Base-by-base conservation (phyloP, 768 basidiomycete genomes). In the Leucocoprinus birnbaumii region DNA sequence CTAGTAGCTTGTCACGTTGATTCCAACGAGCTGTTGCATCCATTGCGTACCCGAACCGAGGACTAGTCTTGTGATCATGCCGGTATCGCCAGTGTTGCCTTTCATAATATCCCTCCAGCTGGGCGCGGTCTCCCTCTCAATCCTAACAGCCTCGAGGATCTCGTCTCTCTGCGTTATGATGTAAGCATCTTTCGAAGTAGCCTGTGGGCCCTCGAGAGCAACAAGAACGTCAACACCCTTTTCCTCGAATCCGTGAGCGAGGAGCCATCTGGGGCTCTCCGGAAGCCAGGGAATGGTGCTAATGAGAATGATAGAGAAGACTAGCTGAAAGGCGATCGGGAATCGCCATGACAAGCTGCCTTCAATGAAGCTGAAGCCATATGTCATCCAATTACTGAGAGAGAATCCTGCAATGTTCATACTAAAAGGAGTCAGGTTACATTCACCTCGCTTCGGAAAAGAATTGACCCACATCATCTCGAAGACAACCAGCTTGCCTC, bases 1-100 rank as follows among this genome's bases (percentile, higher is more conserved):
- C 77, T 80, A 80, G 63, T 80, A 80, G 59, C 77, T 78, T 1
- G 77, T 80, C 16, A 80, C 78, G 46, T 80, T 80, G 49, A 80
- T 78, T 21, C 77, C 77, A 22, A 73, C 76, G 6, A 79, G 67
- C 57, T 80, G 77, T 56, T 80, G 78, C 78, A 80, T 80, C 70
- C 75, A 76, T 53, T 80, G 77, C 0, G 76, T 77, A 11, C 76
- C 78, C 48, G 72, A 72, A 45, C 77, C 77, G 27, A 79, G 71
- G 14, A 74, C 31, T 27, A 79, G 48, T 16, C 78, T 66, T 49
- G 69, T 66, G 21, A 78, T 64, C 76, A 76, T 80, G 14, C 78
- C 77, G 2, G 75, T 77, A 35, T 75, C 66, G 3, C 77, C 77
- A 0, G 73, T 72, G 16, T 67, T 67, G 18, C 77, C 73, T 19